A percentile compares a stretch with the other conserved stretches of the same genome.
These are phyloP conservation scores for Blastobotrys illinoisensis DNA, from an alignment of 1,139 yeast species.

Conservation along the genomic window DNA sequence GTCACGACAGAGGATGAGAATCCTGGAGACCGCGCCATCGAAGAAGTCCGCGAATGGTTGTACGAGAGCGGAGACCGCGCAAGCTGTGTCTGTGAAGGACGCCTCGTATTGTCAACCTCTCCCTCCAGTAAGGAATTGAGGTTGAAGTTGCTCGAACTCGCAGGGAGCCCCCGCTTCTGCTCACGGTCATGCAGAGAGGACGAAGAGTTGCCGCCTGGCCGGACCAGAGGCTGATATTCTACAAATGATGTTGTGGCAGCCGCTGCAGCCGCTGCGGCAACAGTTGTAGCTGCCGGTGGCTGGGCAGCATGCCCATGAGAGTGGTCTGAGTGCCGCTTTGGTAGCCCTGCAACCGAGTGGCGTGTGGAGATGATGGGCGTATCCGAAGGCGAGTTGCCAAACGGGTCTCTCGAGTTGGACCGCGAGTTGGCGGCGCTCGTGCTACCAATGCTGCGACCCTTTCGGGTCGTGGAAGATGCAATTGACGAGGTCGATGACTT, in stretches of 20 bases:
- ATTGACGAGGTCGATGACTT: slow-evolving; percentile 20
- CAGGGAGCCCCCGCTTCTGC: slow-evolving; percentile 6
- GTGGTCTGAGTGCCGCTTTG: not conserved
- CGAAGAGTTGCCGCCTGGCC: not conserved
- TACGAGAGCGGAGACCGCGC: not conserved
- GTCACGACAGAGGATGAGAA: slow-evolving; percentile 1
- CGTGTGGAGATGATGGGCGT: not conserved
- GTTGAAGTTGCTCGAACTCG: slow-evolving; percentile 20
- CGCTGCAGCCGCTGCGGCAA: not conserved
- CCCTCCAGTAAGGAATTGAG: slow-evolving; percentile 22
- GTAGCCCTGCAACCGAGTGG: not conserved
- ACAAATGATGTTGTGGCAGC: not conserved
- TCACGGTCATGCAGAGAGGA: slow-evolving; percentile 1
- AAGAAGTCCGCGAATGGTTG: slow-evolving; percentile 1
- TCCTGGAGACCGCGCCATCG: not conserved
- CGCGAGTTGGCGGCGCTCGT: slow-evolving; percentile 8
- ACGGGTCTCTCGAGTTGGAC: slow-evolving; percentile 19
- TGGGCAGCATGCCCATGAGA: not conserved
- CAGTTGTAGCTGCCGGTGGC: not conserved
- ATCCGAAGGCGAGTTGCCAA: slow-evolving; percentile 2
- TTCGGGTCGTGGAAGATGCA: slow-evolving; percentile 12
- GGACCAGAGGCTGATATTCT: not conserved
- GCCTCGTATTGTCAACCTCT: slow-evolving; percentile 7
- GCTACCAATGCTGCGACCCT: not conserved
- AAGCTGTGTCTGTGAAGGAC: not conserved